Conservation (phyloP, 768 basidiomycete genomes). For the Saitozyma sp. region DNA sequence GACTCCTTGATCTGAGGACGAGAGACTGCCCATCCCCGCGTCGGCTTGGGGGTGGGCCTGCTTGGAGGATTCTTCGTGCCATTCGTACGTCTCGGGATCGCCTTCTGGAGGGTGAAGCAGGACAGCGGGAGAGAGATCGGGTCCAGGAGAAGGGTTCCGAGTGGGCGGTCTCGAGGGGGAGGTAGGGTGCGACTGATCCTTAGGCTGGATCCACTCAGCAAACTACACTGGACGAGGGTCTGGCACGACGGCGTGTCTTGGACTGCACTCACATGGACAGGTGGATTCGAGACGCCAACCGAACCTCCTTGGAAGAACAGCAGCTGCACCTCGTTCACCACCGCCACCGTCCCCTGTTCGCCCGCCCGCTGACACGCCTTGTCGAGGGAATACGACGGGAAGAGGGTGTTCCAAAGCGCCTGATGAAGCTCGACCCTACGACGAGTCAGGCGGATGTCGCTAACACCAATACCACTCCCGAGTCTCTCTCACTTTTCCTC, state of each 20-base stretch:
- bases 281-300: background rate
- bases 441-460: background rate
- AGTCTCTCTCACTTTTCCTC: constrained; percentile 11
- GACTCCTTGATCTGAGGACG: constrained; percentile 1
- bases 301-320: background rate
- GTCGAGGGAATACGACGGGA: background rate
- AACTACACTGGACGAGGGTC: background rate
- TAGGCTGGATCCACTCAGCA: background rate
- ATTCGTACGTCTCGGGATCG: constrained; percentile 8
- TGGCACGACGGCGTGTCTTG: background rate
- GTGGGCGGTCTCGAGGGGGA: too few relatives aligned
- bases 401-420: constrained; percentile 13
- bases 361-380: too few relatives aligned
- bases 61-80: constrained; percentile 3
- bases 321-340: constrained; percentile 1
- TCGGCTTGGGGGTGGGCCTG: background rate
- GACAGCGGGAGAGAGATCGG: background rate
- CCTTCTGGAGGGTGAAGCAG: background rate
- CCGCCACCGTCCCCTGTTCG: background rate
- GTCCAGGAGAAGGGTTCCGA: background rate
- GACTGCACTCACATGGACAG: background rate
- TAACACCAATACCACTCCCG: background rate
- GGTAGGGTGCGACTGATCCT: too few relatives aligned
- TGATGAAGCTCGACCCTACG: constrained; percentile 7
- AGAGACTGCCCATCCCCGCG: constrained; percentile 12